Base-by-base conservation (phyloP, 306 rosid species). In the Rosa lucieae region DNA sequence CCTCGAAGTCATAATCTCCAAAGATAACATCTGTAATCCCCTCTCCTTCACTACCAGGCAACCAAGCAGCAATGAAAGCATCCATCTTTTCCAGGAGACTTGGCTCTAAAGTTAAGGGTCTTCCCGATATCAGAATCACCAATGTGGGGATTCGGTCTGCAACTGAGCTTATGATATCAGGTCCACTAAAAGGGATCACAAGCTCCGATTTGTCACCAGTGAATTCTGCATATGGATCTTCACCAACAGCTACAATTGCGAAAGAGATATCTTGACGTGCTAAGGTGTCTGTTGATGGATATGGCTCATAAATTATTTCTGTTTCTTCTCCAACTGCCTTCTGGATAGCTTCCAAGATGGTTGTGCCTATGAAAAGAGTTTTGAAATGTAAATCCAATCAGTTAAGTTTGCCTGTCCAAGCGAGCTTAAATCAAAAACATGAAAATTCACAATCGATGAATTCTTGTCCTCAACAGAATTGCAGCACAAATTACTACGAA, bases 41-140 rank as follows among this genome's bases (percentile, higher is more conserved):
- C 3, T 79, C 82, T 44, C 89, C 99, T 91, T 94, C 97, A 12
- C 85, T 88, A 49, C 98, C 97, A 3, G 98, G 97, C 80, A 94
- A 86, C 98, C 98, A 94, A 76, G 98, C 97, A 73, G 97, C 93
- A 78, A 94, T 88, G 40, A 92, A 75, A 73, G 88, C 93, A 74
- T 91, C 89, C 44, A 81, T 82, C 77, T 91, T 94, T 65, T 77
- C 91, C 75, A 92, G 76, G 55, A 91, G 77, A 77, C 73, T n/a
- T 40, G 92, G 91, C 85, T 89, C 95, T 68, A 94, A 79, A 35
- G 87, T 84, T 79, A 91, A 58, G 35, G 97, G 93, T 73, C 99
- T 88, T 75, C 99, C 99, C 12, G 99, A 91, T 77, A 94, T 81
- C 79, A 92, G 80, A 85, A 92, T 89, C 68, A 83, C 95, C 77